phyloP scores from a whole-genome alignment of 208 protist genomes.

The Crithidia thermophila region DNA sequence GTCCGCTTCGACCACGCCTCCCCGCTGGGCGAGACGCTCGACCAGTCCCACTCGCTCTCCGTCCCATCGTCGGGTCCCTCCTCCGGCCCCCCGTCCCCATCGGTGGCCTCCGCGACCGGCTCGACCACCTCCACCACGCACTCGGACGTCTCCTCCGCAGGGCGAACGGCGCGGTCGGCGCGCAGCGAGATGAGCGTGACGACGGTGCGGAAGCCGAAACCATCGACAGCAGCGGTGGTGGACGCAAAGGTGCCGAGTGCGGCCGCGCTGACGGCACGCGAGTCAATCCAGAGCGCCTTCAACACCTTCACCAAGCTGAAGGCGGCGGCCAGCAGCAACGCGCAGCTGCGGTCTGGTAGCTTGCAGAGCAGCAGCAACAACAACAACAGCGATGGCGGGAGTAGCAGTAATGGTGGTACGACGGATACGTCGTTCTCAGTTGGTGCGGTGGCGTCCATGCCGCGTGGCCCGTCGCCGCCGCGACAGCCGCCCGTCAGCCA shows the following conservation, averaged over 20 bases:
- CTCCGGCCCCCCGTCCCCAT: background rate
- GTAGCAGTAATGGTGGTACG: too few species aligned
- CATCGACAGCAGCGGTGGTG: too few species aligned
- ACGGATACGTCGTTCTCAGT: too few species aligned
- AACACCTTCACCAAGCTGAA: too few species aligned
- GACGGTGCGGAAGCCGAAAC: constrained; percentile 1
- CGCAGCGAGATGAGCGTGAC: constrained; percentile 3
- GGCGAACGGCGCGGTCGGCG: background rate
- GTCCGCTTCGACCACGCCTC: background rate
- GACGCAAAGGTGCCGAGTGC: too few species aligned
- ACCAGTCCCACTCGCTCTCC: background rate
- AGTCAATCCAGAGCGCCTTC: too few species aligned
- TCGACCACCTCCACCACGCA: background rate
- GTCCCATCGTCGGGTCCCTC: background rate
- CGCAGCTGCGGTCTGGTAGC: too few species aligned
- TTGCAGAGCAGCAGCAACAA: too few species aligned
- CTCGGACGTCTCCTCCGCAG: background rate
- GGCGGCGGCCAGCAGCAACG: too few species aligned
- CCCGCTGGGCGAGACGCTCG: background rate
- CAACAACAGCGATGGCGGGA: too few species aligned
- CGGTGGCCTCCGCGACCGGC: too few species aligned
- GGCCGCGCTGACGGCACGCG: too few species aligned
- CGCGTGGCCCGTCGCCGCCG: background rate
- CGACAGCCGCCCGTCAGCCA: background rate
- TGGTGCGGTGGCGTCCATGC: background rate